These are phyloP conservation scores for Tetrapisispora nanseiensis DNA, from an alignment of 805 yeast genomes.

Conservation along the genomic window DNA sequence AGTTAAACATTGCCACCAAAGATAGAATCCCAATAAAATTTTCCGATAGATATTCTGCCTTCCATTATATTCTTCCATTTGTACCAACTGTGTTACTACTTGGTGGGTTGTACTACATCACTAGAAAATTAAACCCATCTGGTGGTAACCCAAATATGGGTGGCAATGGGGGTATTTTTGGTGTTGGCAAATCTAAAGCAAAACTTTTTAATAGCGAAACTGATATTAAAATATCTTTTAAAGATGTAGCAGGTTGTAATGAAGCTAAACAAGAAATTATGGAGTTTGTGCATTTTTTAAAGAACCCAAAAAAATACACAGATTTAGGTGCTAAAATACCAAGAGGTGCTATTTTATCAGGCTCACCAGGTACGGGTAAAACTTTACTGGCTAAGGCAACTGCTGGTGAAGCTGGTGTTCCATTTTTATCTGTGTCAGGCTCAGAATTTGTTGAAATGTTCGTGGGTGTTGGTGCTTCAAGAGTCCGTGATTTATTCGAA, in stretches of 20 bases:
- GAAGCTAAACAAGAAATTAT: constrained; percentile 96
- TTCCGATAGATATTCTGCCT: constrained; percentile 54
- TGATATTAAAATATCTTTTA: constrained; percentile 77
- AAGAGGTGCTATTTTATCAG: constrained; percentile 92
- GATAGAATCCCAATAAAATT: constrained; percentile 74
- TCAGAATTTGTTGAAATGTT: constrained; percentile 98
- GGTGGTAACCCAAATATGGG: constrained; percentile 26
- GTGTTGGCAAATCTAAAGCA: constrained; percentile 88
- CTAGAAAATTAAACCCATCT: constrained; percentile 25
- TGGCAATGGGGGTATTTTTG: constrained; percentile 67
- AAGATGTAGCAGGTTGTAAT: constrained; percentile 94
- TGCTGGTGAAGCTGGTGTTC: constrained; percentile 98
- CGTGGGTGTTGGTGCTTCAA: constrained; percentile 97
- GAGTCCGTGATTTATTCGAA: constrained; percentile 90
- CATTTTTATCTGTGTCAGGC: constrained; percentile 91
- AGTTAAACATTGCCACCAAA: constrained; percentile 51
- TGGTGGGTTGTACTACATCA: constrained; percentile 53
- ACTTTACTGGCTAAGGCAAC: constrained; percentile 95
- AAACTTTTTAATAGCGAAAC: constrained; percentile 85
- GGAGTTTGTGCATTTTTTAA: constrained; percentile 93
- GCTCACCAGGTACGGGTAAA: constrained; percentile 99
- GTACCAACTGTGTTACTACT: constrained; percentile 72
- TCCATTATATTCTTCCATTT: constrained; percentile 57
- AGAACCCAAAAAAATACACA: constrained; percentile 84
- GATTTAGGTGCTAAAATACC: constrained; percentile 95